Conservation (phyloP, 306 rosid genomes). For the Malus sylvestris region DNA sequence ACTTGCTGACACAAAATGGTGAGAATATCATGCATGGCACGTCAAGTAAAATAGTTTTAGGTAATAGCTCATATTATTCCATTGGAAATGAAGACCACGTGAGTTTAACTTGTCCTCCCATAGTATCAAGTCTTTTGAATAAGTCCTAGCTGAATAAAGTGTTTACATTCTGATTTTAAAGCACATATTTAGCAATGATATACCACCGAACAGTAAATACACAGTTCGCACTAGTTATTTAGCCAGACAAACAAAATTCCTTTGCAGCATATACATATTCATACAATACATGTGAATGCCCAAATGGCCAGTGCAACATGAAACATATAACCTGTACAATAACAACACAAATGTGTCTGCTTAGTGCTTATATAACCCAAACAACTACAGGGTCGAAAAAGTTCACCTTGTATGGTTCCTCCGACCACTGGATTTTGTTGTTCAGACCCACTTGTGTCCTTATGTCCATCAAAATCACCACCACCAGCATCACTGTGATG, state of each 20-base stretch:
- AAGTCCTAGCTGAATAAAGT: too few species aligned
- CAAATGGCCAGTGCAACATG: not conserved
- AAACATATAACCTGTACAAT: not conserved
- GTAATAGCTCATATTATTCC: not conserved
- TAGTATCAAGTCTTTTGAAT: too few species aligned
- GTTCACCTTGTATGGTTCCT: constrained; percentile 37
- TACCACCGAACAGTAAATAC: not conserved
- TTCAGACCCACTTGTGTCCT: constrained; percentile 19
- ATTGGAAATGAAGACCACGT: not conserved
- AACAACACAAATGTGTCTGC: not conserved
- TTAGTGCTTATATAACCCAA: not conserved
- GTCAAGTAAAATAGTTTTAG: not conserved
- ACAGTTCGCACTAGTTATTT: not conserved
- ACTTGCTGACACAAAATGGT: not conserved
- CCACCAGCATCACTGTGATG: constrained; percentile 29
- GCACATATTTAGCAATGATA: too few species aligned
- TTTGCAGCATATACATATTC: not conserved
- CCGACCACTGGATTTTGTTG: constrained; percentile 23
- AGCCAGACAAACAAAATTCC: not conserved
- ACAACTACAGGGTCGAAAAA: not conserved
- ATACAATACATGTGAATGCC: not conserved
- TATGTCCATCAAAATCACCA: constrained; percentile 24
- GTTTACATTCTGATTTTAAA: too few species aligned
- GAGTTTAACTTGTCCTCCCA: too few species aligned
- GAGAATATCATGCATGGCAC: not conserved